A percentile compares a stretch with the other conserved stretches of the same genome.
These are phyloP conservation scores for Aeminium ludgeri DNA, from an alignment of 495 filamentous ascomycete genomes.

Conservation along the genomic window DNA sequence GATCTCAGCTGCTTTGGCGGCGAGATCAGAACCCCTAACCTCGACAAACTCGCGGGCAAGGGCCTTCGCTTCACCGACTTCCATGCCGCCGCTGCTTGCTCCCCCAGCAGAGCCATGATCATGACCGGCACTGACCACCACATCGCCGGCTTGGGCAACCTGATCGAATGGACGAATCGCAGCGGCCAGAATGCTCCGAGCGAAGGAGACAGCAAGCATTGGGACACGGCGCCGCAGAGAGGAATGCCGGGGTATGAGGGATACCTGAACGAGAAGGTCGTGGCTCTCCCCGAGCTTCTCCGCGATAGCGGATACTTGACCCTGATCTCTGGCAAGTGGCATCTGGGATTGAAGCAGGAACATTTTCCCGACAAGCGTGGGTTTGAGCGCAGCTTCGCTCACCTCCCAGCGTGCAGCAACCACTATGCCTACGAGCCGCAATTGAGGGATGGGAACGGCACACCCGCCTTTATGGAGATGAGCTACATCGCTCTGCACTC, in stretches of 20 bases:
- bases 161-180: conserved; percentile 26
- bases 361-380: conserved; percentile 17
- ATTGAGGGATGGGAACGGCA: conserved; percentile 16
- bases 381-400: conserved; percentile 31
- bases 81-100: conserved; percentile 48
- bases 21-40: conserved; percentile 46
- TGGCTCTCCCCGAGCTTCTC: conserved; percentile 43
- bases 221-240: conserved; percentile 20
- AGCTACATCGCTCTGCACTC: conserved; percentile 35
- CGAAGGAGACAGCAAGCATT: conserved; percentile 22
- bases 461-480: conserved; percentile 25
- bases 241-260: conserved; percentile 50
- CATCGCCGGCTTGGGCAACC: conserved; percentile 32
- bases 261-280: conserved; percentile 46
- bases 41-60: conserved; percentile 37
- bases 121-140: conserved; percentile 37
- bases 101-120: conserved; percentile 44
- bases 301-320: conserved; percentile 46
- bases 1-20: conserved; percentile 45
- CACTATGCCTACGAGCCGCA: conserved; percentile 47
- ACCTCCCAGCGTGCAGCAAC: conserved; percentile 41
- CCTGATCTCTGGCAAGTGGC: conserved; percentile 44
- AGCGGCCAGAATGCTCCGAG: conserved; percentile 22
- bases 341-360: conserved; percentile 26
- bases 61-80: conserved; percentile 46